Evolutionary conservation across 495 filamentous ascomycete species (phyloP).

Genomic region (Cercophora newfieldiana): DNA sequence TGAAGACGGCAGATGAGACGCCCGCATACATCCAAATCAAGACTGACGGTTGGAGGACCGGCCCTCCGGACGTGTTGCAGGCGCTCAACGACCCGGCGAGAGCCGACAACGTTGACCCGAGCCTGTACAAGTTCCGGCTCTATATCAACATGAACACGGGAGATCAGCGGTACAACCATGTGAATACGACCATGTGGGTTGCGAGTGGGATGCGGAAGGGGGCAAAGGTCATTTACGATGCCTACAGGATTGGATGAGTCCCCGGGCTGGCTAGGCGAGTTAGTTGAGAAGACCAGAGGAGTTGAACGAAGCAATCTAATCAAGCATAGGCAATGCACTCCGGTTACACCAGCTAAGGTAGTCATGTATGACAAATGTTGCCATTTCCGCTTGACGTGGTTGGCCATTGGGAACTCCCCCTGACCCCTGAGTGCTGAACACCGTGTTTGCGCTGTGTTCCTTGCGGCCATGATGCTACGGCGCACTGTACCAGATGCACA

Average conservation of each 20-base stretch:
- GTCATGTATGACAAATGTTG: too few relatives aligned
- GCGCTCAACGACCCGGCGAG: constrained; percentile 11
- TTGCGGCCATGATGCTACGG: too few relatives aligned
- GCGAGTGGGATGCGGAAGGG: constrained; percentile 13
- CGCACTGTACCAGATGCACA: background rate
- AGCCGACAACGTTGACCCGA: constrained; percentile 11
- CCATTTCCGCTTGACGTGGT: background rate
- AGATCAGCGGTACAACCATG: constrained; percentile 8
- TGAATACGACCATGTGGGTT: constrained; percentile 17
- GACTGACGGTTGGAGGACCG: constrained; percentile 16
- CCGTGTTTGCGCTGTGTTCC: background rate
- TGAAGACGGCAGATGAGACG: constrained; percentile 1
- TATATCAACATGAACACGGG: constrained; percentile 16
- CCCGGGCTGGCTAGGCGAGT: background rate
- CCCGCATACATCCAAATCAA: constrained; percentile 19
- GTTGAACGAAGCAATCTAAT: background rate
- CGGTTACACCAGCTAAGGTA: too few relatives aligned
- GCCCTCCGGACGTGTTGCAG: constrained; percentile 8
- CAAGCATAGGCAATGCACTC: too few relatives aligned
- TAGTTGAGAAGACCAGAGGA: background rate
- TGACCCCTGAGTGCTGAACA: background rate
- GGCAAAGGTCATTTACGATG: constrained; percentile 14
- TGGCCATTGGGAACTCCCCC: too few relatives aligned
- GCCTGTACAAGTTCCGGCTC: constrained; percentile 12
- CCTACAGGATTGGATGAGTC: background rate